Percentiles rank a stretch among this genome's conserved stretches.
phyloP scores from a whole-genome alignment of 2,329 filamentous ascomycete genomes.

The Lasiodiplodia theobromae region DNA sequence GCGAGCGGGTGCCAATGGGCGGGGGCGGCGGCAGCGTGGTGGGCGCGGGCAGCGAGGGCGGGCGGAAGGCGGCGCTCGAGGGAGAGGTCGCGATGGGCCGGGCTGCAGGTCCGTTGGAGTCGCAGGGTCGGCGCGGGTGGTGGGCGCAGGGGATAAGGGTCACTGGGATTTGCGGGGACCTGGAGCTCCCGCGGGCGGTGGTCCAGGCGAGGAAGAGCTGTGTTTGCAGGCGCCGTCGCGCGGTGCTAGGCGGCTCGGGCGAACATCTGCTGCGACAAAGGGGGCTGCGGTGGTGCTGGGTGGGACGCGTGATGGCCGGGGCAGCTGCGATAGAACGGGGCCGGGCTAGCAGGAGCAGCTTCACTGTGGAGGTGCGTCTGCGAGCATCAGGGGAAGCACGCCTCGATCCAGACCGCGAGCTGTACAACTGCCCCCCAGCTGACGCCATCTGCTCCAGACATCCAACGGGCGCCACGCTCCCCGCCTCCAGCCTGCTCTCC shows the following conservation, averaged over 20 bases:
- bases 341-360: slow-evolving; percentile 22
- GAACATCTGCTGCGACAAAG: slow-evolving; percentile 21
- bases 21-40: slow-evolving; percentile 6
- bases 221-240: slow-evolving; percentile 2
- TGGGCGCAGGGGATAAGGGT: slow-evolving; percentile 30
- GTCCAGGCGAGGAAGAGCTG: background rate
- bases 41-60: slow-evolving; percentile 9
- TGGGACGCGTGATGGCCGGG: slow-evolving; percentile 17
- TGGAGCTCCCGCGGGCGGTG: slow-evolving; percentile 19
- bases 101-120: background rate
- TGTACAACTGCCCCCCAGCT: slow-evolving; percentile 11
- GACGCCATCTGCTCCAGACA: background rate
- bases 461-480: slow-evolving; percentile 13
- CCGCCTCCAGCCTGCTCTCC: slow-evolving; percentile 6
- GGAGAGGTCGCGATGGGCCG: background rate
- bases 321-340: slow-evolving; percentile 23
- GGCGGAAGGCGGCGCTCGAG: background rate
- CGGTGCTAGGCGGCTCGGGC: slow-evolving; percentile 18
- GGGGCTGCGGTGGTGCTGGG: background rate
- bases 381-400: slow-evolving; percentile 19
- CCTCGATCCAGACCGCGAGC: slow-evolving; percentile 17
- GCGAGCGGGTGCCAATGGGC: slow-evolving; percentile 9
- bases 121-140: slow-evolving; percentile 1
- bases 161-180: slow-evolving; percentile 28
- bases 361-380: slow-evolving; percentile 15